phyloP scores from a whole-genome alignment of 2,329 filamentous ascomycete species.

The Scedosporium minutisporum region DNA sequence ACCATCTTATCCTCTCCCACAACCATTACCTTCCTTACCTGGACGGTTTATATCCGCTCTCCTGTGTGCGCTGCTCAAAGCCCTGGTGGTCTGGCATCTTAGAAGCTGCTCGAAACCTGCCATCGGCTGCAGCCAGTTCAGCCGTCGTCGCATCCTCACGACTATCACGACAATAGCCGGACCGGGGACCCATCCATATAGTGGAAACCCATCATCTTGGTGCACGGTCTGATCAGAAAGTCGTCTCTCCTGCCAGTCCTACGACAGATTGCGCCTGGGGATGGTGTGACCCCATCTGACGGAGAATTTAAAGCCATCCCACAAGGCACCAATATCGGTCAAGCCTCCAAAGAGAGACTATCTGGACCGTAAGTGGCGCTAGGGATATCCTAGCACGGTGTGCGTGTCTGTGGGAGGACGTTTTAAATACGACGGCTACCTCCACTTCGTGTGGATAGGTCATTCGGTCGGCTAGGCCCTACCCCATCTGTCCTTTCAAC shows the following conservation, averaged over 20 bases:
- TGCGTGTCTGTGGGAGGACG: not conserved
- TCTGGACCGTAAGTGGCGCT: slow-evolving; percentile 6
- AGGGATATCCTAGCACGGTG: slow-evolving; percentile 1
- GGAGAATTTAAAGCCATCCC: not conserved
- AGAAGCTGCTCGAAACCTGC: not conserved
- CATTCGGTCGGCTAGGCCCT: not conserved
- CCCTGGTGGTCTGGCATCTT: not conserved
- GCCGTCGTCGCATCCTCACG: not conserved
- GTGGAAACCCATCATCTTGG: not conserved
- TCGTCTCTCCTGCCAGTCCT: not conserved
- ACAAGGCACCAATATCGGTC: not conserved
- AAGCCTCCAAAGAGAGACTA: not conserved
- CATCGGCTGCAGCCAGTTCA: not conserved
- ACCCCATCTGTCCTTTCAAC: not conserved
- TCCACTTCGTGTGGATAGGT: slow-evolving; percentile 1
- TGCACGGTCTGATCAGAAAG: not conserved
- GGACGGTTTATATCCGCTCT: not conserved
- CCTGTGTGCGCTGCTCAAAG: not conserved
- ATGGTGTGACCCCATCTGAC: not conserved
- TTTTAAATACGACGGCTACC: slow-evolving; percentile 2
- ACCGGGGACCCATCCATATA: not conserved
- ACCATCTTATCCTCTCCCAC: not conserved
- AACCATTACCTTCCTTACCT: not conserved
- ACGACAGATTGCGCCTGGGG: not conserved
- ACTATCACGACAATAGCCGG: not conserved